Conservation (phyloP, 2,329 filamentous ascomycete species). For the Pseudogymnoascus sp. region DNA sequence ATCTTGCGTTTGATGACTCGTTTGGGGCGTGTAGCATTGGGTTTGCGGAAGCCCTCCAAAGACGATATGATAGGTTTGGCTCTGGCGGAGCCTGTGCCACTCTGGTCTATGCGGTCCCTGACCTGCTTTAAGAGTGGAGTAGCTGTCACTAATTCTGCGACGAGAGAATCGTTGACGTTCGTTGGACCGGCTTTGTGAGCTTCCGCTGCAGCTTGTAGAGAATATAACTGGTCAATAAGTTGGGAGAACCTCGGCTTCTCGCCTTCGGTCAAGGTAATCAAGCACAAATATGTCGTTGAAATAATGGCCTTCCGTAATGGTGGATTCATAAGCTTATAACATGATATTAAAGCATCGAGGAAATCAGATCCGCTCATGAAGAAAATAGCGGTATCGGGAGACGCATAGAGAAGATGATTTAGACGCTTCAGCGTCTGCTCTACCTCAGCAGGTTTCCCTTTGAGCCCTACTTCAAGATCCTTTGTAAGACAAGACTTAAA, state of each 20-base stretch:
- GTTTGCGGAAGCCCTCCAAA: slow-evolving; percentile 52
- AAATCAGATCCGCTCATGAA: slow-evolving; percentile 84
- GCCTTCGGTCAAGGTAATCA: slow-evolving; percentile 61
- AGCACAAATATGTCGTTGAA: slow-evolving; percentile 65
- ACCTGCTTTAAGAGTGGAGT: slow-evolving; percentile 67
- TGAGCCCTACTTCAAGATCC: slow-evolving; percentile 53
- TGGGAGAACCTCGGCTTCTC: slow-evolving; percentile 63
- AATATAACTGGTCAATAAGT: slow-evolving; percentile 76
- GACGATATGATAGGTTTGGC: slow-evolving; percentile 53
- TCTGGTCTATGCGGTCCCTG: slow-evolving; percentile 43
- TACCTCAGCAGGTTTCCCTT: slow-evolving; percentile 45
- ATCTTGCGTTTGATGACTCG: slow-evolving; percentile 45
- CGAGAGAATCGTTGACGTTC: slow-evolving; percentile 60
- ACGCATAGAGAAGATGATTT: slow-evolving; percentile 57
- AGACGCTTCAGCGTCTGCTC: slow-evolving; percentile 49
- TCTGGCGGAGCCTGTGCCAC: slow-evolving; percentile 44
- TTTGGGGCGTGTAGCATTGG: slow-evolving; percentile 43
- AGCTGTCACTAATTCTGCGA: slow-evolving; percentile 71
- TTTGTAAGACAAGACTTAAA: slow-evolving; percentile 56
- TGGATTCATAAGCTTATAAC: slow-evolving; percentile 57
- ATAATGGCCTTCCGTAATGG: slow-evolving; percentile 60
- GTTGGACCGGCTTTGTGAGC: slow-evolving; percentile 48
- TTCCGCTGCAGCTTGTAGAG: slow-evolving; percentile 64
- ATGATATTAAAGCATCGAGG: slow-evolving; percentile 63
- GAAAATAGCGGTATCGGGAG: slow-evolving; percentile 47